Percentiles rank a stretch among this genome's conserved stretches.
Conservation (phyloP, 306 rosid genomes). For the Delonix regia region DNA sequence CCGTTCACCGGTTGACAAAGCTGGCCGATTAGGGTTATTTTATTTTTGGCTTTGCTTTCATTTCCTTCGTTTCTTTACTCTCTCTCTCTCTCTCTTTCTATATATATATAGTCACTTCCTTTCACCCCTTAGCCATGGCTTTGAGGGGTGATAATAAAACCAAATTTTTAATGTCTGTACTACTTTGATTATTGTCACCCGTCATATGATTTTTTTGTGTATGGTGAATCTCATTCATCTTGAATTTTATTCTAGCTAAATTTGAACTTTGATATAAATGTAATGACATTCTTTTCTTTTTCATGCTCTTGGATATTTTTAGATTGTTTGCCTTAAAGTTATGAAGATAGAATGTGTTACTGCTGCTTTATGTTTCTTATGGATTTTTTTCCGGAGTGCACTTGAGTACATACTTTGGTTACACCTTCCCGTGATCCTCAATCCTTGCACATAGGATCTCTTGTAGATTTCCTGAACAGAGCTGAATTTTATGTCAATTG, state of each 20-base stretch:
- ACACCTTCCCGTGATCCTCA: neutral
- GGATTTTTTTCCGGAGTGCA: neutral
- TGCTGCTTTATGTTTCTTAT: neutral
- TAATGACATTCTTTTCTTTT: slow-evolving; percentile 29
- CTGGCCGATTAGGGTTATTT: slow-evolving; percentile 66
- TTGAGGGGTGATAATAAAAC: slow-evolving; percentile 39
- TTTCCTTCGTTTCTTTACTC: neutral
- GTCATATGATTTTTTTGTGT: slow-evolving; percentile 38
- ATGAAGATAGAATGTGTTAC: neutral
- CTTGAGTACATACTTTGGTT: neutral
- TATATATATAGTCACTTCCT: slow-evolving; percentile 35
- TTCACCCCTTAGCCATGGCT: slow-evolving; percentile 30
- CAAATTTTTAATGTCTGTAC: slow-evolving; percentile 6
- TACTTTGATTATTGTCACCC: slow-evolving; percentile 25
- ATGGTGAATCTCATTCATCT: slow-evolving; percentile 42
- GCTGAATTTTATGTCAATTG: neutral
- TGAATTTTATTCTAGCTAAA: slow-evolving; percentile 37
- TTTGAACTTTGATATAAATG: slow-evolving; percentile 17
- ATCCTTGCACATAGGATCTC: neutral
- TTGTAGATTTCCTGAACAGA: neutral
- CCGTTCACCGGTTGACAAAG: slow-evolving; percentile 84
- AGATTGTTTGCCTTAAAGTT: slow-evolving; percentile 16
- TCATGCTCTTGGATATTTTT: slow-evolving; percentile 4
- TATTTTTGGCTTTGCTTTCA: neutral
- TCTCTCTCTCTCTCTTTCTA: too few species aligned